Evolutionary conservation across 805 yeast genomes (phyloP).

Genomic region (Yarrowia alimentaria): DNA sequence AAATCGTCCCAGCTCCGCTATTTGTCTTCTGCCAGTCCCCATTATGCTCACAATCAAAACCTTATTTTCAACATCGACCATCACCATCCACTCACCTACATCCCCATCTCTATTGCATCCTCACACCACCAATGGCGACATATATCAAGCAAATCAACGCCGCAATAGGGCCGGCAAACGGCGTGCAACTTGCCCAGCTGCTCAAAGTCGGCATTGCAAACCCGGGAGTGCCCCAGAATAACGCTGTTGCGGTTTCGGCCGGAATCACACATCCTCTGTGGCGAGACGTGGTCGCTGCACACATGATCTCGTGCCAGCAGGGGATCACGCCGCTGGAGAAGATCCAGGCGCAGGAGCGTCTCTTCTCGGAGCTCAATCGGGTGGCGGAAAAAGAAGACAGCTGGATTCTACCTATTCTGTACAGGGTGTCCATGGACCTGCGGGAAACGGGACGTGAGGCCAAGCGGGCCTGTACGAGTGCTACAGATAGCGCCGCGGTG

Average conservation of each 20-base stretch:
- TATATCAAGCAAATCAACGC: slow-evolving; percentile 7
- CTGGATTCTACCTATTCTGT: slow-evolving; percentile 47
- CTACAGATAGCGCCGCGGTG: too few species aligned
- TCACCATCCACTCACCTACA: not conserved
- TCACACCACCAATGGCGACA: slow-evolving; percentile 8
- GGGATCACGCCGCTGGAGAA: not conserved
- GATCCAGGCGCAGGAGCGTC: slow-evolving; percentile 8
- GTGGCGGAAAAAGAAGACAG: slow-evolving; percentile 82
- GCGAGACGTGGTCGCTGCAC: slow-evolving; percentile 4
- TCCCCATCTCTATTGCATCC: too few species aligned
- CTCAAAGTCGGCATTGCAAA: slow-evolving; percentile 6
- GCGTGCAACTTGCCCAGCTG: slow-evolving; percentile 7
- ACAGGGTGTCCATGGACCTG: slow-evolving; percentile 36
- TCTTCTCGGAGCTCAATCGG: slow-evolving; percentile 46
- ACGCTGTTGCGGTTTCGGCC: slow-evolving; percentile 8
- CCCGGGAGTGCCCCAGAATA: slow-evolving; percentile 3
- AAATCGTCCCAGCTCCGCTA: too few species aligned
- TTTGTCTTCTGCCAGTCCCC: too few species aligned
- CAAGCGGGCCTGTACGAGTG: too few species aligned
- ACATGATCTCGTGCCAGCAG: slow-evolving; percentile 2
- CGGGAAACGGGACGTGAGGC: slow-evolving; percentile 30
- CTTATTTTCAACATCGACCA: too few species aligned
- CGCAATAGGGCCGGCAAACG: slow-evolving; percentile 4
- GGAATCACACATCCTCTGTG: slow-evolving; percentile 19
- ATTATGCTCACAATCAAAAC: too few species aligned